Base-by-base conservation (phyloP, 768 basidiomycete species). In the Lenzites betulinus region DNA sequence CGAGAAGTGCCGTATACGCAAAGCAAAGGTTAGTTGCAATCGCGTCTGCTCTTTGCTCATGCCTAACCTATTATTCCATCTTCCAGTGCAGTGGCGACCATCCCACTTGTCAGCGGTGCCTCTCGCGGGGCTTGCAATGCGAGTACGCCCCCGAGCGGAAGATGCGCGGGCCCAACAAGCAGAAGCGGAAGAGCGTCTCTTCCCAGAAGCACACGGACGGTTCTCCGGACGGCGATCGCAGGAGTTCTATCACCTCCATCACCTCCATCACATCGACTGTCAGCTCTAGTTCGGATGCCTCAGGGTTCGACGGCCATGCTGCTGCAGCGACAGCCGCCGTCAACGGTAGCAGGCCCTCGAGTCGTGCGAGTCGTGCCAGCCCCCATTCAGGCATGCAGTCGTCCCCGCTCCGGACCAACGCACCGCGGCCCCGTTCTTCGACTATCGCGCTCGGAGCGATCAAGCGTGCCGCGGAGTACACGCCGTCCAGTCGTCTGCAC, bases 41-140 rank as follows among this genome's bases (percentile, higher is more conserved):
- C 1, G 25, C 33, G 18, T 51, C 30, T 15, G 39, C 42, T 38
- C 48, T 36, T 11, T 5, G 22, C 5, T 18, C n/a, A 16, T 39
- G 18, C 43, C 22, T 16, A 46, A 22, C 23, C 7, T 2, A 11
- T 5, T 33, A 25, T n/a, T 25, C n/a, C n/a, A 5, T 25, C 36
- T 18, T 18, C 36, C 69, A 90, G 87, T 91, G 89, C 71, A 86
- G 83, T 62, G 88, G 89, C 41, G 86, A 88, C 36, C 85, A 85
- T 54, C 88, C 89, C 0, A 71, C 81, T 0, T 92, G 89, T 70
- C 79, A 84, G 64, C 84, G 90, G 12, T 91, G 89, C 70, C 69
- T 79, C 7, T 74, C 72, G 3, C 77, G 87, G 6, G 83, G 86
- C 0, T 74, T 90, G 39, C 63, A 73, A 2, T 91, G 89, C 72